Base-by-base conservation (phyloP, 1,284 basidiomycete genomes). In the Moesziomyces sp. region DNA sequence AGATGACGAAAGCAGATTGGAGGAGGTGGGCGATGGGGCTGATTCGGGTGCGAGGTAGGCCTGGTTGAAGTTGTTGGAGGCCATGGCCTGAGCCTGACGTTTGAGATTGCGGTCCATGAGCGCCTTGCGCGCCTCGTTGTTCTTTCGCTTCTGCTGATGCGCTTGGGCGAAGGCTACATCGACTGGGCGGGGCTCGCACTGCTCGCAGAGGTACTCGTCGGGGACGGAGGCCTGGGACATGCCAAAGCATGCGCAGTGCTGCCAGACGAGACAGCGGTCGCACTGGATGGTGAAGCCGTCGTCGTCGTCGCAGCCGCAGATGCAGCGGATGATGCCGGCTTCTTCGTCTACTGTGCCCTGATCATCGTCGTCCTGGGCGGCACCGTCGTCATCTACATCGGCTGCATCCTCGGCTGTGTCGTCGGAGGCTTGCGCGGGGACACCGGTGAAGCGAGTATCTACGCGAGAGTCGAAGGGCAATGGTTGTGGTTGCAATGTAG, bases 221-320 rank as follows among this genome's bases (percentile, higher is more conserved):
- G 93, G 93, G 0, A 93, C 90, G 35, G 76, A 80, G n/a, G 77
- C 71, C 45, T 80, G 79, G 2, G 80, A 88, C 87, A 35, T 86
- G 85, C 44, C 80, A 78, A 95, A 93, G 84, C 94, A 97, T 6
- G 91, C 90, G 8, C 89, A 92, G 85, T 97, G 94, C 79, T 92
- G 93, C 94, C 94, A 97, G 19, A 92, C 89, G 24, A 89, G 88
- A 84, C 95, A 97, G 54, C 88, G 86, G 84, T 97, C 95, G 85
- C 94, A 97, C 26, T 92, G 93, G 62, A 97, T 93, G 18, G 91
- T 92, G 85, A 93, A 94, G 18, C 94, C 94, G 83, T 95, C 93
- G 85, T 95, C 94, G 77, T 90, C 88, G 46, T 88, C 86, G 68
- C 80, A 84, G 9, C 75, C 89, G 79, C 92, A 93, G 53, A 93